These are phyloP conservation scores for Dendrocalamus sinicus DNA, from an alignment of 176 grass and related monocot genomes.

Conservation along the genomic window DNA sequence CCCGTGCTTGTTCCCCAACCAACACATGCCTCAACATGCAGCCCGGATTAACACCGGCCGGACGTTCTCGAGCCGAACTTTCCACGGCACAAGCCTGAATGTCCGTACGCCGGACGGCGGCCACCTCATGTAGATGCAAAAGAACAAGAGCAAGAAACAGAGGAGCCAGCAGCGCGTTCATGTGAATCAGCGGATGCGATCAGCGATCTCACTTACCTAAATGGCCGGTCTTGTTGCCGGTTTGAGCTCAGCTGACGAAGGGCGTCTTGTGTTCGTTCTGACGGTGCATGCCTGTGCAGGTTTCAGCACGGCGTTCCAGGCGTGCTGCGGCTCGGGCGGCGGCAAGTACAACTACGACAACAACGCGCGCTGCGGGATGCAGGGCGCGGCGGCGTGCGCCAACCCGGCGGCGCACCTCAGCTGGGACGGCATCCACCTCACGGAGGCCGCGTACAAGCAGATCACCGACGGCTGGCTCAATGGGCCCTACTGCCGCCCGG, in stretches of 20 bases:
- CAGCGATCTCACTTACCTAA: neutral
- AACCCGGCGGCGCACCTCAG: constrained; percentile 60
- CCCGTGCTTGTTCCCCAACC: neutral
- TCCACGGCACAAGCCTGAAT: too few relatives aligned
- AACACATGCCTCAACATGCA: constrained; percentile 6
- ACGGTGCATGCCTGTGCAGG: constrained; percentile 23
- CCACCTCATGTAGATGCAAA: too few relatives aligned
- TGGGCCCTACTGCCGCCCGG: constrained; percentile 55
- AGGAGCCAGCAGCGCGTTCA: too few relatives aligned
- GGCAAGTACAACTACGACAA: constrained; percentile 73
- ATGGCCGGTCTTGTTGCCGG: neutral
- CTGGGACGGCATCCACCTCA: constrained; percentile 89
- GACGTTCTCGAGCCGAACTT: too few relatives aligned
- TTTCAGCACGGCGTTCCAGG: constrained; percentile 53
- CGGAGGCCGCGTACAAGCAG: constrained; percentile 61
- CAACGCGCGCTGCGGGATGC: constrained; percentile 52
- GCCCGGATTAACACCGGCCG: too few relatives aligned
- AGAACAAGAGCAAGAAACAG: too few relatives aligned
- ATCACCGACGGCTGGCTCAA: constrained; percentile 73
- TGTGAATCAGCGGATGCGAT: neutral
- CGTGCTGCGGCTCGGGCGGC: constrained; percentile 63
- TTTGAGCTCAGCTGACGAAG: neutral
- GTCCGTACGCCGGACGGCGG: too few relatives aligned
- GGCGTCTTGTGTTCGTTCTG: neutral
- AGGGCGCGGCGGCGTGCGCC: constrained; percentile 55